Evolutionary conservation across 2,329 filamentous ascomycete genomes (phyloP).

Genomic region (Aspergillus pseudoviridinutans): DNA sequence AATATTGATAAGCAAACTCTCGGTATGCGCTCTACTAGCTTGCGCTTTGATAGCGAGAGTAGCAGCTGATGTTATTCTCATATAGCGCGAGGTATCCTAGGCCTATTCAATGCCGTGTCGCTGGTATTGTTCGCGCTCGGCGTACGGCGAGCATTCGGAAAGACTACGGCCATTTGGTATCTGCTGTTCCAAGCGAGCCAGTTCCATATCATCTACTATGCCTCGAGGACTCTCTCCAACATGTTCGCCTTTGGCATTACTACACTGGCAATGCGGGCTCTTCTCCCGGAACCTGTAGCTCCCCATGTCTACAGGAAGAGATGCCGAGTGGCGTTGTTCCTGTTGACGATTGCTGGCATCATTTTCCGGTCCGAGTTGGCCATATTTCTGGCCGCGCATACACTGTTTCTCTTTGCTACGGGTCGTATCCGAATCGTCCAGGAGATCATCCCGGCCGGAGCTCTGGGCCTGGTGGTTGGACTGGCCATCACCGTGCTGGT

Average conservation of each 20-base stretch:
- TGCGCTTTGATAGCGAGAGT: background rate
- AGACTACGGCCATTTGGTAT: slow-evolving; percentile 71
- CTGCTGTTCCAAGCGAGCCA: slow-evolving; percentile 72
- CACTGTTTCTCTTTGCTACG: slow-evolving; percentile 59
- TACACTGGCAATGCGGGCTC: slow-evolving; percentile 42
- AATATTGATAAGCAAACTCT: slow-evolving; percentile 57
- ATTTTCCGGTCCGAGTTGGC: slow-evolving; percentile 89
- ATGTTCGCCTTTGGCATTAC: slow-evolving; percentile 85
- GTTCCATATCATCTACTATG: slow-evolving; percentile 92
- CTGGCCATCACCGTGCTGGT: slow-evolving; percentile 67
- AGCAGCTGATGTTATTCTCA: slow-evolving; percentile 5
- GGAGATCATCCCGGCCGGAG: slow-evolving; percentile 61
- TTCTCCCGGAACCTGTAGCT: slow-evolving; percentile 44
- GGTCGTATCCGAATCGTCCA: slow-evolving; percentile 50
- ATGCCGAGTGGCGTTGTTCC: slow-evolving; percentile 62
- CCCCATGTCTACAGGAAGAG: slow-evolving; percentile 37
- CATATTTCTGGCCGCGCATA: slow-evolving; percentile 68
- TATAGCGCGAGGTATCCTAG: slow-evolving; percentile 70
- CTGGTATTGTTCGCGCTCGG: slow-evolving; percentile 63
- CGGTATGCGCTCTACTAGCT: slow-evolving; percentile 36
- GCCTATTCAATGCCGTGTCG: slow-evolving; percentile 67
- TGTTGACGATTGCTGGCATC: slow-evolving; percentile 75
- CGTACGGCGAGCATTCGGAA: slow-evolving; percentile 65
- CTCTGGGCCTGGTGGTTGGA: slow-evolving; percentile 62
- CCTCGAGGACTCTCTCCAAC: slow-evolving; percentile 86